Base-by-base conservation (phyloP, 257 asterid genomes). In the Schizonepeta tenuifolia region DNA sequence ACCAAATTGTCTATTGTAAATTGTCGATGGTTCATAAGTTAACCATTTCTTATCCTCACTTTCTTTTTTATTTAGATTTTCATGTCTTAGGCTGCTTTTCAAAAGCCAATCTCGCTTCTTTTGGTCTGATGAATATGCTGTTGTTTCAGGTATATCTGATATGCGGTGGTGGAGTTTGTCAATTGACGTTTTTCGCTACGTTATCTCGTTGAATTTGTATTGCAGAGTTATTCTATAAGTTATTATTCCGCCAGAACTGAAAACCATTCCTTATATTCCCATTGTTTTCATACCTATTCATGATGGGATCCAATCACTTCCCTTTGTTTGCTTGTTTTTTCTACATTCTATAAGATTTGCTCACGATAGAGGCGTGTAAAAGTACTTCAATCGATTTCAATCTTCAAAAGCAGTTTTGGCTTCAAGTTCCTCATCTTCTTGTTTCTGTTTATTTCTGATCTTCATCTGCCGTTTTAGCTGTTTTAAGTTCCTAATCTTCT, bases 171-270 rank as follows among this genome's bases (percentile, higher is more conserved):
- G 83, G 87, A 73, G 85, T 75, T 84, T 82, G 64, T 85, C 89
- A 13, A 84, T 87, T 78, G 90, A 88, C 46, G 87, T 87, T 31
- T 82, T 81, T 68, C 86, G 82, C 31, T 76, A 59, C 54, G 89
- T 89, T 81, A 82, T 89, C 71, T 78, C 86, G 24, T 83, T 87
- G 91, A 91, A 91, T 78, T 81, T 91, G 69, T 91, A 82, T 71
- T 91, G 96, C 83, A 82, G 93, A 79, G 95, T 89, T 81, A 89
- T 92, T 79, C 93, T 91, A 82, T 91, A 89, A 86, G 79, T 71
- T 46, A 46, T 70, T 51, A 6, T 33, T 77, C 80, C 49, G 57
- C 44, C 73, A 12, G 65, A 70, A 44, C 18, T 21, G 2, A 44
- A 65, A 44, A 13, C 7, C 5, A 7, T 69, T 73, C 54, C 69